Evolutionary conservation across 2,329 filamentous ascomycete genomes (phyloP).

Genomic region (Metarhizium guizhouense): DNA sequence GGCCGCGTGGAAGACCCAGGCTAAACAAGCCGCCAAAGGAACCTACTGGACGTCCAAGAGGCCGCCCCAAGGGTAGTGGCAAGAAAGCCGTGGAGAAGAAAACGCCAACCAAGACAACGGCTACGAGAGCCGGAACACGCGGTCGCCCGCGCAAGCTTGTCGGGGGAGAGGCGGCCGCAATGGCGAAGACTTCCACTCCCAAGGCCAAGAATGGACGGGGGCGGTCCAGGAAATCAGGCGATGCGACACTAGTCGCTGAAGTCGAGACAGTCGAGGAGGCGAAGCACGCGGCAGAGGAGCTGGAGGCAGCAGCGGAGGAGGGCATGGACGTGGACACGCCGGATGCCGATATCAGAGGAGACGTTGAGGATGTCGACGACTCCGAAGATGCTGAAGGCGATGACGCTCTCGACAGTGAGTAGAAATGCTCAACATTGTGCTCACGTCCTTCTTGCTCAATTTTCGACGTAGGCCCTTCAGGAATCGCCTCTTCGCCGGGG

Average conservation of each 20-base stretch:
- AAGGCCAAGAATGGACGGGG: constrained; percentile 4
- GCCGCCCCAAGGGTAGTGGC: constrained; percentile 34
- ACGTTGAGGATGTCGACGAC: constrained; percentile 11
- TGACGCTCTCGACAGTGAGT: constrained; percentile 9
- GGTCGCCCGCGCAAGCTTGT: constrained; percentile 21
- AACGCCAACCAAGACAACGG: constrained; percentile 7
- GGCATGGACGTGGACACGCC: neutral
- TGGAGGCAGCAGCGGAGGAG: neutral
- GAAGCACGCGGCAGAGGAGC: neutral
- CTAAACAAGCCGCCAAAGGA: constrained; percentile 22
- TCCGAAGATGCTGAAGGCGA: constrained; percentile 12
- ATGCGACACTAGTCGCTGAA: neutral
- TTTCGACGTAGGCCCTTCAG: neutral
- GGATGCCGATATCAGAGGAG: constrained; percentile 16
- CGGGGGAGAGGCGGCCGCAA: constrained; percentile 2
- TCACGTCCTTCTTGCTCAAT: neutral
- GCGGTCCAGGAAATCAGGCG: constrained; percentile 3
- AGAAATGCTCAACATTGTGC: constrained; percentile 1
- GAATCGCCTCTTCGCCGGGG: neutral
- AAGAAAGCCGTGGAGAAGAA: constrained; percentile 16
- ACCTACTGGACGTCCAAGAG: constrained; percentile 36
- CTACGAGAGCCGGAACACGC: constrained; percentile 13
- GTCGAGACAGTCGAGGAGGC: neutral
- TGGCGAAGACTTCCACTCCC: constrained; percentile 1
- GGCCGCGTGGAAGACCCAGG: constrained; percentile 37